Evolutionary conservation across 1,284 basidiomycete genomes (phyloP), one percentile per base, ranked within the genome.

Genomic region (Microbotryum silenes-acaulis): DNA sequence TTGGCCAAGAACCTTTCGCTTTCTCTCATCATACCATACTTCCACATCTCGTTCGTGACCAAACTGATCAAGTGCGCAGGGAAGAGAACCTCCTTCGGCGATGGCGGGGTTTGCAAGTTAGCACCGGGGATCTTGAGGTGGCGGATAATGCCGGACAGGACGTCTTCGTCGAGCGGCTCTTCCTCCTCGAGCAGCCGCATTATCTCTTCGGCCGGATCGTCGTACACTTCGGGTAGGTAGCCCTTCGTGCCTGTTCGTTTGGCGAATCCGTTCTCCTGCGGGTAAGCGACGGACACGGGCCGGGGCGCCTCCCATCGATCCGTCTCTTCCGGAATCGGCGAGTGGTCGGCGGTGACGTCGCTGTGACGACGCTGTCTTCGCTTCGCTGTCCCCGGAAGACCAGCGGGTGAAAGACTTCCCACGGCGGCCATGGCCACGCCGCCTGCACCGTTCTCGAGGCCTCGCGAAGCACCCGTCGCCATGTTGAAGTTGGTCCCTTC

Each of bases 31-130:
- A 99, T 84, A 31, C 93, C 92, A 72, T 97, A 91, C 78, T 97
- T 97, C 96, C 96, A 99, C 94, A 98, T 98, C 78, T 98, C 96
- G 76, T 98, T 99, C 23, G 92, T 96, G 63, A 97, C 88, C 55
- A 98, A 80, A 72, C 89, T 91, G 77, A 98, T 98, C 63, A 99
- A 83, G 76, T 98, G 97, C n/a, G 96, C 94, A 6, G 96, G 96
- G 87, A 98, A 99, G 49, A 99, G 81, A 59, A 98, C 93, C 76
- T 99, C 96, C 78, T 97, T 98, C 65, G 93, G 87, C 33, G 87
- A 86, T 21, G 92, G 90, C 1, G 92, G 90, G 73, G 91, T 96
- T 60, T 88, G 89, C 59, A 91, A 79, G 72, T 87, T 92, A 1
- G 96, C 90, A 21, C 86, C 83, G 20, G 94, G 92, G 60, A 97